phyloP scores from a whole-genome alignment of 768 basidiomycete species.

The Xanthoconium purpureum region DNA sequence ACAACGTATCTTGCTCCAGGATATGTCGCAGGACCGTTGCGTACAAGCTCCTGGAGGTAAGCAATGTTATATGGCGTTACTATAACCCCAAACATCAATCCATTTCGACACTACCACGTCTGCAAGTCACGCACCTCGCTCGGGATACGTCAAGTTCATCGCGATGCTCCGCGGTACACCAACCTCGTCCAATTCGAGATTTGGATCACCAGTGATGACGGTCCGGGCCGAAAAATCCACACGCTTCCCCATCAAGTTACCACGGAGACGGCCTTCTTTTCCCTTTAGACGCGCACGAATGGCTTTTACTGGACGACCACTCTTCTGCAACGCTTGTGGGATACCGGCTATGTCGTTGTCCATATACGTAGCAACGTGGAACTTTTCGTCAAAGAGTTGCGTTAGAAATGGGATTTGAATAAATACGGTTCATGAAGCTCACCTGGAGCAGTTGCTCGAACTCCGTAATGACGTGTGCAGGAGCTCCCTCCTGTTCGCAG shows the following conservation, averaged over 20 bases:
- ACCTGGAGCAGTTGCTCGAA: conserved; percentile 96
- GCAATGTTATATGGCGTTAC: conserved; percentile 97
- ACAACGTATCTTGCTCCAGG: conserved; percentile 97
- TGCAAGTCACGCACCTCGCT: conserved; percentile 60
- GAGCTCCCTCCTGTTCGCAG: conserved; percentile 95
- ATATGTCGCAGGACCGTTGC: conserved; percentile 91
- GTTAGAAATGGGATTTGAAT: background rate
- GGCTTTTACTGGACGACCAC: conserved; percentile 95
- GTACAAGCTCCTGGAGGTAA: conserved; percentile 90
- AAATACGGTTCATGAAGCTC: conserved; percentile 16
- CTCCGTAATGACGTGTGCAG: conserved; percentile 92
- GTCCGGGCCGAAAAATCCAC: conserved; percentile 99
- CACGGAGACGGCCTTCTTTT: conserved; percentile 96
- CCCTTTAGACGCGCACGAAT: conserved; percentile 98
- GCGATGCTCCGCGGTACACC: conserved; percentile 94
- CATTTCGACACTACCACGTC: background rate
- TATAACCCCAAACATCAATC: conserved; percentile 30
- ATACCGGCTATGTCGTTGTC: conserved; percentile 99
- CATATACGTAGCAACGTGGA: conserved; percentile 99
- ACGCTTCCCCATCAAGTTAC: conserved; percentile 99
- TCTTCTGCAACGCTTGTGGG: conserved; percentile 95
- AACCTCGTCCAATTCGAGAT: conserved; percentile 93
- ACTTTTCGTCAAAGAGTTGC: conserved; percentile 45
- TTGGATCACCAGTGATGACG: conserved; percentile 98
- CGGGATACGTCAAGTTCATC: conserved; percentile 97